These are phyloP conservation scores for Candida pseudoviswanathii DNA, from an alignment of 1,139 yeast genomes.

Conservation along the genomic window DNA sequence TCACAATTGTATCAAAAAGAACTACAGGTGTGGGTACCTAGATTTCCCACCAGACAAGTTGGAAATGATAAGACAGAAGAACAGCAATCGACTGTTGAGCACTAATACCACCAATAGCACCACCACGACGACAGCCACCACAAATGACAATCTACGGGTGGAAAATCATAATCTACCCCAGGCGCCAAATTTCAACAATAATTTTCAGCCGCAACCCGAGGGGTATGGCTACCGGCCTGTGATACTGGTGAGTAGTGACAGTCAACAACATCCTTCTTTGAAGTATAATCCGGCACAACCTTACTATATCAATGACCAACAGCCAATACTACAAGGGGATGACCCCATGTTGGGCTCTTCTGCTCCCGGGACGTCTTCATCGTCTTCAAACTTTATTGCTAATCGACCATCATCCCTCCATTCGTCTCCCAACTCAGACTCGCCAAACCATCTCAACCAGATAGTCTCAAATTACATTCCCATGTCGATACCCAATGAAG, in stretches of 20 bases:
- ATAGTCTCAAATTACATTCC: slow-evolving; percentile 13
- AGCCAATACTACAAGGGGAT: slow-evolving; percentile 6
- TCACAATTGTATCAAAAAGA: slow-evolving; percentile 40
- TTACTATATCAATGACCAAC: not conserved
- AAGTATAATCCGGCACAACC: not conserved
- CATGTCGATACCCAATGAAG: slow-evolving; percentile 15
- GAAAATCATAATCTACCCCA: not conserved
- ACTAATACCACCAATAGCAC: not conserved
- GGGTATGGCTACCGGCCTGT: not conserved
- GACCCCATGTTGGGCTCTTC: not conserved
- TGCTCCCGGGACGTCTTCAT: not conserved
- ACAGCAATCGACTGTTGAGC: slow-evolving; percentile 25
- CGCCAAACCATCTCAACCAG: slow-evolving; percentile 15
- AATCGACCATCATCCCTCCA: slow-evolving; percentile 7
- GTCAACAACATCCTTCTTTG: not conserved
- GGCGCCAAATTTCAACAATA: not conserved
- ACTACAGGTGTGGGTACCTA: slow-evolving; percentile 44
- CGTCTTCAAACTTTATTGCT: not conserved
- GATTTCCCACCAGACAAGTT: slow-evolving; percentile 44
- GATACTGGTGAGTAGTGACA: not conserved
- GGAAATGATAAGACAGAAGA: slow-evolving; percentile 35
- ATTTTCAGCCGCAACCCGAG: no score
- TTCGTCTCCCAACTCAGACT: slow-evolving; percentile 14
- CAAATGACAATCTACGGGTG: not conserved
- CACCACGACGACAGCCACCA: not conserved